Base-by-base conservation (phyloP, 1,139 yeast species). In the Scheffersomyces parashehatae region DNA sequence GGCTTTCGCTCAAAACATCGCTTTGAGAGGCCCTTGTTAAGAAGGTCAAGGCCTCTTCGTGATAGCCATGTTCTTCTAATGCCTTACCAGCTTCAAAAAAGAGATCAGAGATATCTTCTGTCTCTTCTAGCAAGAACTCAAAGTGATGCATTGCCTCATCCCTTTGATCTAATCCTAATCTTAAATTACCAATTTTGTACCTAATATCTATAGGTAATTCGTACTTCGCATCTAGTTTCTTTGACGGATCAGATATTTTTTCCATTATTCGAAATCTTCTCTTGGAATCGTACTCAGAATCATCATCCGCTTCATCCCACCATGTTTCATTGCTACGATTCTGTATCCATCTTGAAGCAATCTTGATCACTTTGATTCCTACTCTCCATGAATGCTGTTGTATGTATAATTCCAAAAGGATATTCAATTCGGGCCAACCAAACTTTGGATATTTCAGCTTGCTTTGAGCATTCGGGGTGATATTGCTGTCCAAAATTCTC, bases 361-460 rank as follows among this genome's bases (percentile, higher is more conserved):
- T 68, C 54, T 87, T 86, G 38, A 89, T 77, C 0, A 82, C 74
- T 43, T 75, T 77, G 15, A 90, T 75, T 1, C 93, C 95, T 12
- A 79, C 70, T 5, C 64, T 56, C 77, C 83, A 88, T 8, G 83
- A 81, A 36, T 79, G 79, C 47, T 84, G 85, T 43, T 82, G 82
- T 30, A 83, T 75, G 58, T 86, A 87, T 30, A 93, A 68, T 57
- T 93, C 98, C 8, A 88, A 77, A 39, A 93, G 68, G 47, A 89
- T 88, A 58, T 93, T 91, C 40, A 93, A 72, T 52, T 89, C 93
- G 0, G 96, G 85, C 95, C 96, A 91, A 36, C 83, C 89, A 62
- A 93, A 91, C 38, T 58, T 36, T 54, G 82, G 71, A 50, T 71
- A 67, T 44, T 60, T 45, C 48, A 60, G 56, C 28, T 52, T 65